phyloP scores from a whole-genome alignment of 2,329 filamentous ascomycete genomes.

The Thelonectria blattea region DNA sequence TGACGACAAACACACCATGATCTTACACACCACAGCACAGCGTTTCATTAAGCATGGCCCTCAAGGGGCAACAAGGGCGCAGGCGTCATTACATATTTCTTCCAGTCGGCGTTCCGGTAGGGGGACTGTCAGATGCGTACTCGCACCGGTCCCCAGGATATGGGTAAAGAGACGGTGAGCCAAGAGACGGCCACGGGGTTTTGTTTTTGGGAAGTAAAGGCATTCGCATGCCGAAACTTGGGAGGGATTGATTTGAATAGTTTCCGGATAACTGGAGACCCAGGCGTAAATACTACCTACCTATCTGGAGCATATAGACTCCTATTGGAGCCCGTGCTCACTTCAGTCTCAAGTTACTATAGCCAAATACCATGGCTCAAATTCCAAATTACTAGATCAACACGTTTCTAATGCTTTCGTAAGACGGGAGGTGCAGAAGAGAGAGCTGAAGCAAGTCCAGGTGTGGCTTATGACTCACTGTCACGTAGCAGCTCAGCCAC shows the following conservation, averaged over 20 bases:
- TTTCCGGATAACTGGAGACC: not conserved
- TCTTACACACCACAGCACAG: not conserved
- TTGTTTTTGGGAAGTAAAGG: not conserved
- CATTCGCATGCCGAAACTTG: not conserved
- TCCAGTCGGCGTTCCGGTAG: not conserved
- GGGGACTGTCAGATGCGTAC: not conserved
- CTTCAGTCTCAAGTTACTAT: too few relatives aligned
- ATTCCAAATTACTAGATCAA: too few relatives aligned
- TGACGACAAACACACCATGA: conserved; percentile 1
- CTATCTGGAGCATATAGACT: too few relatives aligned
- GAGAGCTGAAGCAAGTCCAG: too few relatives aligned
- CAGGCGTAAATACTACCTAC: too few relatives aligned
- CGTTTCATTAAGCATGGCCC: conserved; percentile 11
- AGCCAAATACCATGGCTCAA: too few relatives aligned
- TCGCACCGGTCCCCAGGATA: not conserved
- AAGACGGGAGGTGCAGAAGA: too few relatives aligned
- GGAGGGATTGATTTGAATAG: not conserved
- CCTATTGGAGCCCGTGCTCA: too few relatives aligned
- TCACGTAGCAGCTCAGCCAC: not conserved
- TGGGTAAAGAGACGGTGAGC: not conserved
- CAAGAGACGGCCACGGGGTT: not conserved
- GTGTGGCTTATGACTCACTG: too few relatives aligned
- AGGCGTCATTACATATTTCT: conserved; percentile 5
- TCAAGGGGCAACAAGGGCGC: conserved; percentile 7
- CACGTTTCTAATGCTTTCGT: too few relatives aligned